A percentile compares a stretch with the other conserved stretches of the same genome.
phyloP scores from a whole-genome alignment of 176 grass and related monocot species.

The Echinochloa phyllopogon region DNA sequence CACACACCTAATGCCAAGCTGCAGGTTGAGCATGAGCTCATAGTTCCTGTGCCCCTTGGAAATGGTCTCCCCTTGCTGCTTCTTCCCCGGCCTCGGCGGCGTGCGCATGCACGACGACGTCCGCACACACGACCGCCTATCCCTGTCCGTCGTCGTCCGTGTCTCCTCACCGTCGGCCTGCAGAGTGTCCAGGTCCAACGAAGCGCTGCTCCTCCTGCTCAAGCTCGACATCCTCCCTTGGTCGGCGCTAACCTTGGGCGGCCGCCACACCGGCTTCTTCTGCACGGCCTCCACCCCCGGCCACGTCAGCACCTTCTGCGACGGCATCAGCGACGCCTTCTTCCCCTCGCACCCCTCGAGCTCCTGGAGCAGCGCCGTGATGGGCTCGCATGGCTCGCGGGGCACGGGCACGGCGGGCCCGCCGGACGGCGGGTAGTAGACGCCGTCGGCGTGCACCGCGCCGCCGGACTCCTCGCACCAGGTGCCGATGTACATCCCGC shows the following conservation, averaged over 20 bases:
- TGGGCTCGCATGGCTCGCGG: slow-evolving; percentile 59
- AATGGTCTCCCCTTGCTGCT: slow-evolving; percentile 76
- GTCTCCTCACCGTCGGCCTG: slow-evolving; percentile 19
- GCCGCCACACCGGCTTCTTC: slow-evolving; percentile 66
- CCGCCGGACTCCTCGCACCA: slow-evolving; percentile 58
- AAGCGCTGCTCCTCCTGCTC: slow-evolving; percentile 53
- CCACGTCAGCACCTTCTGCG: slow-evolving; percentile 80
- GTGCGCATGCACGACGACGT: slow-evolving; percentile 46
- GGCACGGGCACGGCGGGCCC: slow-evolving; percentile 53
- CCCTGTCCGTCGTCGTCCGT: background rate
- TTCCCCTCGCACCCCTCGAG: slow-evolving; percentile 63
- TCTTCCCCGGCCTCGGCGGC: slow-evolving; percentile 62
- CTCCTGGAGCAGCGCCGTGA: slow-evolving; percentile 55
- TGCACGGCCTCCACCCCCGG: slow-evolving; percentile 55
- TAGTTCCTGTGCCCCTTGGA: slow-evolving; percentile 93
- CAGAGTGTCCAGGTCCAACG: slow-evolving; percentile 34
- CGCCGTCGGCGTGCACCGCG: slow-evolving; percentile 59
- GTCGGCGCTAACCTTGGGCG: slow-evolving; percentile 38
- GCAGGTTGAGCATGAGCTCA: slow-evolving; percentile 94
- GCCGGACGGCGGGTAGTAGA: slow-evolving; percentile 71
- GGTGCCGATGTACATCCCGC: slow-evolving; percentile 65
- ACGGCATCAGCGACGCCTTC: slow-evolving; percentile 74
- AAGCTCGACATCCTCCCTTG: slow-evolving; percentile 43
- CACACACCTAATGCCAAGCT: slow-evolving; percentile 69
- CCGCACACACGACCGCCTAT: slow-evolving; percentile 15